A percentile compares a stretch with the other conserved stretches of the same genome.
Evolutionary conservation across 257 asterid species (phyloP).

Genomic region (Fraxinus pennsylvanica): DNA sequence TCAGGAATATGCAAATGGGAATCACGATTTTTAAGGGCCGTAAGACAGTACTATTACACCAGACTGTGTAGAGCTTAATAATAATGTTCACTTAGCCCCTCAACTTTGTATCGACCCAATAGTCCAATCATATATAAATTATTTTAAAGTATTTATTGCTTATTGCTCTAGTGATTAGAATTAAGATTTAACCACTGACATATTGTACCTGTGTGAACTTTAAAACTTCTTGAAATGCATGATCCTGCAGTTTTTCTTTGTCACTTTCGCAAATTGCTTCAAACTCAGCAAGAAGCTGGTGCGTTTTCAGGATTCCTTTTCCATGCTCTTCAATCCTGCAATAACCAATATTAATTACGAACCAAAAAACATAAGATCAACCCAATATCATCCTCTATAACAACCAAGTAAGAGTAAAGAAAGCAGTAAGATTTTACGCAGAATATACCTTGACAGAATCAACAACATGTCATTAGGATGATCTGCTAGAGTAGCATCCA

Average conservation of each 20-base stretch:
- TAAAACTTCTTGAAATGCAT: slow-evolving; percentile 49
- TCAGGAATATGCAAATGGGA: not conserved
- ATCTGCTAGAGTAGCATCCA: slow-evolving; percentile 85
- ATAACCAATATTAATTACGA: not conserved
- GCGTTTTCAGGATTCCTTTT: slow-evolving; percentile 58
- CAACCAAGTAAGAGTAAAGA: not conserved
- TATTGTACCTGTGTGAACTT: slow-evolving; percentile 47
- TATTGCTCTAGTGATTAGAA: not conserved
- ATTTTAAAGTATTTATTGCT: not conserved
- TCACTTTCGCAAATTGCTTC: slow-evolving; percentile 42
- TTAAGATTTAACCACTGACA: too few species aligned
- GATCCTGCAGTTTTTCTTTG: slow-evolving; percentile 32
- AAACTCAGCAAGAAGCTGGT: slow-evolving; percentile 50
- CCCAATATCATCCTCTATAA: not conserved
- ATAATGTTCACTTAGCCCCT: not conserved
- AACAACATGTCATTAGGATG: slow-evolving; percentile 71
- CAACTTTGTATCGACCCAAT: not conserved
- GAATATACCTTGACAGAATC: slow-evolving; percentile 62
- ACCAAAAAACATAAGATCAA: not conserved
- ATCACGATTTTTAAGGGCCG: too few species aligned
- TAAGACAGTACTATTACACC: too few species aligned
- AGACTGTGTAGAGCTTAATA: not conserved
- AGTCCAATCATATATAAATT: not conserved
- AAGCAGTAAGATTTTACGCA: not conserved
- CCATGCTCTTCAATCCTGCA: slow-evolving; percentile 53